phyloP scores from a whole-genome alignment of 495 filamentous ascomycete genomes.

The Neurospora pannonica region DNA sequence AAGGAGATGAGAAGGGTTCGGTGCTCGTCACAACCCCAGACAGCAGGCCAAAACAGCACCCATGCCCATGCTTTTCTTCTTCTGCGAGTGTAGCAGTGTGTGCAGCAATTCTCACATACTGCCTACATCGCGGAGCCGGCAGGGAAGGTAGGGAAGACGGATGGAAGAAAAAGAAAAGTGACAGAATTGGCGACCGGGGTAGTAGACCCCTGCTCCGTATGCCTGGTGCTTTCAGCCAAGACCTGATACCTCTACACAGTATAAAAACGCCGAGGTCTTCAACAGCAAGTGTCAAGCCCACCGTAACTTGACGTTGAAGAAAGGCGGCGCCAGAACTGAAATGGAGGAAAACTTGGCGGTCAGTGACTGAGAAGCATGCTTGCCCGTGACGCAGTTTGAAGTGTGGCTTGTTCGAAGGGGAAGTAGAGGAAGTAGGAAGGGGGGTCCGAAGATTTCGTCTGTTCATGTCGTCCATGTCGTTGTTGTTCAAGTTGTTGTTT shows the following conservation, averaged over 20 bases:
- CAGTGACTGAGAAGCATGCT: not conserved
- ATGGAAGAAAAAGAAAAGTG: conserved; percentile 10
- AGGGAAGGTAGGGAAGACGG: conserved; percentile 4
- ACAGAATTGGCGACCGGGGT: conserved; percentile 2
- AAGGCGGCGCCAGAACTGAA: not conserved
- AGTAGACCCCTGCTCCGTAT: not conserved
- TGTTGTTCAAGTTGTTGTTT: not conserved
- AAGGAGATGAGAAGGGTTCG: not conserved
- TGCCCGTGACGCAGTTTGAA: not conserved
- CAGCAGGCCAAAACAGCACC: not conserved
- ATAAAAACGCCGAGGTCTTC: not conserved
- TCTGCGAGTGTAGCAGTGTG: not conserved
- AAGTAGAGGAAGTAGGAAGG: not conserved
- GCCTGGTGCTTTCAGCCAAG: not conserved
- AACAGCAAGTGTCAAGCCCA: not conserved
- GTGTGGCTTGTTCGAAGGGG: not conserved
- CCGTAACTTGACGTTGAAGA: not conserved
- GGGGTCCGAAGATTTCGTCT: not conserved
- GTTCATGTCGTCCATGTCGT: not conserved
- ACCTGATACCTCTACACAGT: not conserved
- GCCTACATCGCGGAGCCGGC: not conserved
- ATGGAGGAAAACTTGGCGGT: not conserved
- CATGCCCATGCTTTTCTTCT: not conserved
- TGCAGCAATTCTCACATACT: not conserved
- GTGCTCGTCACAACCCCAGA: not conserved